Conservation (phyloP, 331 rosid genomes). For the Pyracantha coccinea region DNA sequence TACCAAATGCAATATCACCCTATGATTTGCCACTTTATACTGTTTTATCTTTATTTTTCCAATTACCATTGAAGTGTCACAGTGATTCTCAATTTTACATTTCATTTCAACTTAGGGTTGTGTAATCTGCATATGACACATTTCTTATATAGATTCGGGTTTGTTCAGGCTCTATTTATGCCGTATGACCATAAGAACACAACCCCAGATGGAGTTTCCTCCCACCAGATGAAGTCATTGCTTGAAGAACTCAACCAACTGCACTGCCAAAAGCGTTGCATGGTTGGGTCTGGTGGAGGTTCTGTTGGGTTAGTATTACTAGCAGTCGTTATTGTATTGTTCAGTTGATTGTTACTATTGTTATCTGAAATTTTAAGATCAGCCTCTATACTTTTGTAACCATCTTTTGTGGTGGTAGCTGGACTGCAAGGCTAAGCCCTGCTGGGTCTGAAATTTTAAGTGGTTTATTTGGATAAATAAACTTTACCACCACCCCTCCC, state of each 20-base stretch:
- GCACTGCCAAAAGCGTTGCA: conserved; percentile 75
- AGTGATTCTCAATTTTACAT: background rate
- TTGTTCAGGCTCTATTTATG: conserved; percentile 88
- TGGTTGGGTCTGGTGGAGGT: conserved; percentile 92
- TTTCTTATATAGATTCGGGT: background rate
- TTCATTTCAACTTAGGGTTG: background rate
- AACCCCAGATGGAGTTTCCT: conserved; percentile 64
- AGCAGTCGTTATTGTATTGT: background rate
- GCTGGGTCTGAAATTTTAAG: background rate
- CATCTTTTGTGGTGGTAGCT: background rate
- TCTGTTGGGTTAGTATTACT: conserved; percentile 78
- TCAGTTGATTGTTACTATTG: background rate
- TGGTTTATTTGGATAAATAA: background rate
- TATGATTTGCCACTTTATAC: background rate
- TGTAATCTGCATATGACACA: background rate
- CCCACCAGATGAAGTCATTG: conserved; percentile 62
- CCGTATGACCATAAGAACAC: conserved; percentile 96
- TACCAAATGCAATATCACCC: background rate
- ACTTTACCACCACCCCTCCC: background rate
- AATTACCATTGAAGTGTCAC: background rate
- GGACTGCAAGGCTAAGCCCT: background rate
- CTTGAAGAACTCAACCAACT: conserved; percentile 75
- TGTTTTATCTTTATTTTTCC: background rate
- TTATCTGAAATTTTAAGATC: background rate
- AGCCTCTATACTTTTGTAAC: background rate